Conservation (phyloP, 441 rosid genomes). For the Cnidoscolus chayamansa region DNA sequence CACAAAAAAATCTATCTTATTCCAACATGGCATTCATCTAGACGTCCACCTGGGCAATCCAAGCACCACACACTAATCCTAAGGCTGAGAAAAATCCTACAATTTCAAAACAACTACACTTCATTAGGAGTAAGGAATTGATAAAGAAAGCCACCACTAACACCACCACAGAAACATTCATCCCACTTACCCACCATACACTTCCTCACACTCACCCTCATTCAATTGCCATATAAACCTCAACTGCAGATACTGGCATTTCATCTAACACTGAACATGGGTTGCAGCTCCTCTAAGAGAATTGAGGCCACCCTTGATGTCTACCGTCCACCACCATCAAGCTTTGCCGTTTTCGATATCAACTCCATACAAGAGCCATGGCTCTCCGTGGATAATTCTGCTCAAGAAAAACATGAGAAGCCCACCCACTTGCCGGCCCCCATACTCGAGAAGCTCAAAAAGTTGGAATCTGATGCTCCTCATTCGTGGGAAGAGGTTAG, state of each 20-base stretch:
- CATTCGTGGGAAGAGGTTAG: slow-evolving; percentile 93
- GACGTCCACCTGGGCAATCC: slow-evolving; percentile 23
- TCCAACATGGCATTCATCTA: background rate
- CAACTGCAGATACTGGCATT: background rate
- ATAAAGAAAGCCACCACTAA: slow-evolving; percentile 4
- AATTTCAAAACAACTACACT: background rate
- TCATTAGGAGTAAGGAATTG: background rate
- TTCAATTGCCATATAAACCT: no score
- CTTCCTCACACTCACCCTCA: background rate
- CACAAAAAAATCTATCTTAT: background rate
- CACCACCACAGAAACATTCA: slow-evolving; percentile 8
- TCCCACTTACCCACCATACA: background rate
- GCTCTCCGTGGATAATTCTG: slow-evolving; percentile 34
- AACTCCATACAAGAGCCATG: slow-evolving; percentile 83
- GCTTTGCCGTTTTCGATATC: slow-evolving; percentile 76
- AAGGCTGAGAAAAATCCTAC: slow-evolving; percentile 20
- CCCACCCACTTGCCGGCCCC: slow-evolving; percentile 37
- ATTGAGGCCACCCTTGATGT: slow-evolving; percentile 50
- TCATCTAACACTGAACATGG: slow-evolving; percentile 34
- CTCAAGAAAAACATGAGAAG: slow-evolving; percentile 30
- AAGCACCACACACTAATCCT: slow-evolving; percentile 26
- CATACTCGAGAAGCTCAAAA: slow-evolving; percentile 54
- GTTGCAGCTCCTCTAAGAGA: slow-evolving; percentile 71
- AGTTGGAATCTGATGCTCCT: slow-evolving; percentile 54
- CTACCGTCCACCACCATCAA: slow-evolving; percentile 67